Percentiles rank a stretch among this genome's conserved stretches.
Evolutionary conservation across 140 eudicot genomes (phyloP).

Genomic region (Bidens hawaiensis): DNA sequence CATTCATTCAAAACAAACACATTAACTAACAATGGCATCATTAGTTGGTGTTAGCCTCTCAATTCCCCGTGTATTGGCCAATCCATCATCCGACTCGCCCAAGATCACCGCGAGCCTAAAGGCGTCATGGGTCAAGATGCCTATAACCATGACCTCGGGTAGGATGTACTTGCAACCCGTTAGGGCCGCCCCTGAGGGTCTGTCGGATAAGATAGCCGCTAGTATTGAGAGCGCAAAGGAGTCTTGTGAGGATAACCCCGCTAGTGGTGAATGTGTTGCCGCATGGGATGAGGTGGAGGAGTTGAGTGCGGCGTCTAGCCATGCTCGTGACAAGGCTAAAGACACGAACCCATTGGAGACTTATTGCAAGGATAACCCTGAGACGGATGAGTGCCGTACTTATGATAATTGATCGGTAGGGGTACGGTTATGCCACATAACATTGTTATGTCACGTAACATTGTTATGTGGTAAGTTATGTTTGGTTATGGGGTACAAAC

Average conservation of each 20-base stretch:
- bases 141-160: constrained; percentile 21
- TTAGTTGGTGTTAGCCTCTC: constrained; percentile 50
- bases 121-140: constrained; percentile 41
- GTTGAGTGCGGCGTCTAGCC: constrained; percentile 85
- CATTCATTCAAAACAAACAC: neutral
- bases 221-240: constrained; percentile 74
- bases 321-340: constrained; percentile 64
- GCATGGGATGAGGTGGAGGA: constrained; percentile 97
- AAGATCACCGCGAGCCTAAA: constrained; percentile 15
- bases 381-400: constrained; percentile 78
- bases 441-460: neutral
- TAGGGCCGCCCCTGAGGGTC: constrained; percentile 49
- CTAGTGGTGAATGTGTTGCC: constrained; percentile 72
- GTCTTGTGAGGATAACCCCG: constrained; percentile 64
- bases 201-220: constrained; percentile 62
- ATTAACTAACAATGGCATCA: constrained; percentile 42
- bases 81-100: constrained; percentile 37
- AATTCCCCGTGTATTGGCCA: constrained; percentile 43
- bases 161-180: constrained; percentile 41
- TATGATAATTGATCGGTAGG: constrained; percentile 49
- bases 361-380: constrained; percentile 79
- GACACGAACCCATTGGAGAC: constrained; percentile 60
- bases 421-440: too few species aligned
- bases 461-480: neutral
- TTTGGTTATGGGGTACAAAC: constrained; percentile 10